Evolutionary conservation across 768 basidiomycete species (phyloP).

Genomic region (Lentinula sp.): DNA sequence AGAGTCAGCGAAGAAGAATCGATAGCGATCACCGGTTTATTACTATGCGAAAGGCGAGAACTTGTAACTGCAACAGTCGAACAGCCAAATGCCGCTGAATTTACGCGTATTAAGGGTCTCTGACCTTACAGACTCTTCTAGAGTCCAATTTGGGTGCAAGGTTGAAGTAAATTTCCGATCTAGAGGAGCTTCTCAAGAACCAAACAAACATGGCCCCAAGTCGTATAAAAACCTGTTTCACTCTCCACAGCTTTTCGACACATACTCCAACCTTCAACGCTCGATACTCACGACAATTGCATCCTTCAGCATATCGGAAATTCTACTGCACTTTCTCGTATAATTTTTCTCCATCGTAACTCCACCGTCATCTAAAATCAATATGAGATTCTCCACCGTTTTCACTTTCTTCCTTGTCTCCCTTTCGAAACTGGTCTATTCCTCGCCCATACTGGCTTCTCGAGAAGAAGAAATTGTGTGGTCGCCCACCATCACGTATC

Average conservation of each 20-base stretch:
- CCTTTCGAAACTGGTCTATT: conserved; percentile 10
- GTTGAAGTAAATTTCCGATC: conserved; percentile 13
- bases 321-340: neutral
- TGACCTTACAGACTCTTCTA: neutral
- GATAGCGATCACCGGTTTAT: neutral
- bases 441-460: neutral
- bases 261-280: neutral
- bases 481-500: conserved; percentile 3
- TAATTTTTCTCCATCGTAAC: neutral
- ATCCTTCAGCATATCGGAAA: neutral
- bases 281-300: neutral
- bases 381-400: conserved; percentile 23
- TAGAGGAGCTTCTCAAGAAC: neutral
- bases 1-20: neutral
- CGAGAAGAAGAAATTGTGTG: neutral
- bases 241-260: neutral
- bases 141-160: neutral
- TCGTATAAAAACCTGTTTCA: neutral
- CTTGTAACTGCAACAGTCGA: neutral
- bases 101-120: neutral
- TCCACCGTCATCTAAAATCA: neutral
- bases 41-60: too few relatives aligned
- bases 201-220: neutral
- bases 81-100: neutral
- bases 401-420: conserved; percentile 22